Evolutionary conservation across 2,329 filamentous ascomycete genomes (phyloP).

Genomic region (Aspergillus clavatus): DNA sequence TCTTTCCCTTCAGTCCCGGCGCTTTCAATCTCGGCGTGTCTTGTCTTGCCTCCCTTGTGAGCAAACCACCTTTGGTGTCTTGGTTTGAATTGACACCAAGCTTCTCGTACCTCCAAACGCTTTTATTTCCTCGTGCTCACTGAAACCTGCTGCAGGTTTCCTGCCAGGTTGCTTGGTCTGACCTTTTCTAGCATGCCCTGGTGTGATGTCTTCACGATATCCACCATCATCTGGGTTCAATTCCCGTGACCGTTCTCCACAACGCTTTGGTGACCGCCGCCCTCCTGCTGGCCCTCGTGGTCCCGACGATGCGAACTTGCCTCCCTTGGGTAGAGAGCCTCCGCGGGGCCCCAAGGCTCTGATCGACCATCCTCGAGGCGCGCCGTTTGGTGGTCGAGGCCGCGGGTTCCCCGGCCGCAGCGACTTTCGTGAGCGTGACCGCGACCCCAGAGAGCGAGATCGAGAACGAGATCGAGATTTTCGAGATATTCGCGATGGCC

Average conservation of each 20-base stretch:
- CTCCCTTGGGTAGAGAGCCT: conserved; percentile 59
- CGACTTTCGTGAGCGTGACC: conserved; percentile 48
- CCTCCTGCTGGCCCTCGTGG: conserved; percentile 48
- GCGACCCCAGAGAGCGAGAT: conserved; percentile 56
- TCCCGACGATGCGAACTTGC: conserved; percentile 58
- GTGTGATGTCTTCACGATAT: conserved; percentile 57
- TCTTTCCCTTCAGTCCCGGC: too few species aligned
- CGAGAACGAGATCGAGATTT: conserved; percentile 34
- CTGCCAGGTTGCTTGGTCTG: conserved; percentile 17
- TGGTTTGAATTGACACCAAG: too few species aligned
- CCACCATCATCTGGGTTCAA: conserved; percentile 58
- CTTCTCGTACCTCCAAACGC: too few species aligned
- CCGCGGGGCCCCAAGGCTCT: conserved; percentile 78
- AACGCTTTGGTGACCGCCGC: conserved; percentile 66
- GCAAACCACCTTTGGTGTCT: too few species aligned
- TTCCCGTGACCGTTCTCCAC: conserved; percentile 64
- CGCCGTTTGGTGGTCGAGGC: conserved; percentile 33
- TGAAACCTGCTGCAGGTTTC: conserved; percentile 36
- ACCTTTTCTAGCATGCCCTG: conserved; percentile 34
- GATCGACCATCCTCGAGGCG: conserved; percentile 62
- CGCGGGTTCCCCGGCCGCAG: conserved; percentile 41
- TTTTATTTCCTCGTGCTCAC: conserved; percentile 35
- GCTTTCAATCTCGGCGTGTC: not conserved
- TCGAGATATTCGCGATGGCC: conserved; percentile 39
- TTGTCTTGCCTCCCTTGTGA: not conserved